Conservation (phyloP, 2,329 filamentous ascomycete genomes). For the Colletotrichum plurivorum region DNA sequence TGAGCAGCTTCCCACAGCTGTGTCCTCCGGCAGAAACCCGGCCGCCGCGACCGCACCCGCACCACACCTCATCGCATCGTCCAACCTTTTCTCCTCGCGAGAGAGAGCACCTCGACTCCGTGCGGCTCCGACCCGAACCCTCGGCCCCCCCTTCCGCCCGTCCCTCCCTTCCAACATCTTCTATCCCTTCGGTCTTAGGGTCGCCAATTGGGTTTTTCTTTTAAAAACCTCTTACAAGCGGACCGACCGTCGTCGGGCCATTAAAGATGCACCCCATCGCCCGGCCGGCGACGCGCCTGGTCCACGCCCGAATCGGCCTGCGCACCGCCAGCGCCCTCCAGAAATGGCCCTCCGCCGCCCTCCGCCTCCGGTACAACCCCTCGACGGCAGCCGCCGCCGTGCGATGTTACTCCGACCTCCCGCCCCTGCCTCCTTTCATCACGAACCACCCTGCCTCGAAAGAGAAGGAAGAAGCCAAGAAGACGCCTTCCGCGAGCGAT, state of each 20-base stretch:
- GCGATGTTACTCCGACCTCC: slow-evolving; percentile 27
- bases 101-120: background rate
- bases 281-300: slow-evolving; percentile 35
- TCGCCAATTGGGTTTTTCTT: slow-evolving; percentile 21
- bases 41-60: background rate
- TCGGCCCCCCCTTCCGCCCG: slow-evolving; percentile 5
- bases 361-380: slow-evolving; percentile 1
- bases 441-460: slow-evolving; percentile 26
- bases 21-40: slow-evolving; percentile 34
- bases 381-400: slow-evolving; percentile 1
- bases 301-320: slow-evolving; percentile 33
- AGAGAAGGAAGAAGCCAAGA: slow-evolving; percentile 10
- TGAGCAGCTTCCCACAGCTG: slow-evolving; percentile 1
- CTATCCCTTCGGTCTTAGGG: too few relatives aligned
- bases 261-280: slow-evolving; percentile 33
- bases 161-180: background rate
- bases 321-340: slow-evolving; percentile 21
- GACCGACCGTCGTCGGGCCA: background rate
- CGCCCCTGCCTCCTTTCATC: slow-evolving; percentile 16
- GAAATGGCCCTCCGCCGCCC: slow-evolving; percentile 20
- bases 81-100: slow-evolving; percentile 11
- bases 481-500: slow-evolving; percentile 24
- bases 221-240: too few relatives aligned
- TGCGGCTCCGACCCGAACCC: slow-evolving; percentile 7
- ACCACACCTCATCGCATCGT: slow-evolving; percentile 7